Conservation (phyloP, 352 stramenopile species). For the Thalassiosira exigua region DNA sequence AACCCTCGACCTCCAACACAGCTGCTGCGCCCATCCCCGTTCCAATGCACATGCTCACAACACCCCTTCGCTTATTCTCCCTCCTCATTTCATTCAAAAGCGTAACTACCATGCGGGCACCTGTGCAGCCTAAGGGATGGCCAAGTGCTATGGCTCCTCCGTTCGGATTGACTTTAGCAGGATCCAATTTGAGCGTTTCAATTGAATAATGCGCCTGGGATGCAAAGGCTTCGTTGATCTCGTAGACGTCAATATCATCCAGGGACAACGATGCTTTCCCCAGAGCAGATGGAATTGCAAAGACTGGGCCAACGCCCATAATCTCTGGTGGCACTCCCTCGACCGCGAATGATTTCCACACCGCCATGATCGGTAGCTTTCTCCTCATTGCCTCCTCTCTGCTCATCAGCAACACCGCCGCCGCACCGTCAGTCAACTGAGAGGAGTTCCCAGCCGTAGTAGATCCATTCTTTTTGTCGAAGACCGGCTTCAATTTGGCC, state of each 20-base stretch:
- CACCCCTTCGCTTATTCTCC: conserved; percentile 70
- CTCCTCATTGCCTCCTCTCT: conserved; percentile 69
- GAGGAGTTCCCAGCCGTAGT: conserved; percentile 86
- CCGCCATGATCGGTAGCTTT: conserved; percentile 74
- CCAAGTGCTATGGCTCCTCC: conserved; percentile 87
- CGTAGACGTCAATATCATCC: conserved; percentile 86
- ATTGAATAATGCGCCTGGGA: conserved; percentile 82
- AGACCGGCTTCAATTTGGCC: conserved; percentile 64
- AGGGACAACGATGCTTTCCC: conserved; percentile 59
- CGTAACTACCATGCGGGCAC: conserved; percentile 89
- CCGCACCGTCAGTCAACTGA: conserved; percentile 86
- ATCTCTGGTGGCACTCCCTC: conserved; percentile 82
- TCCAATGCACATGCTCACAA: conserved; percentile 95
- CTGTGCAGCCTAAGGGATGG: conserved; percentile 86
- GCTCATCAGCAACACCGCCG: conserved; percentile 85
- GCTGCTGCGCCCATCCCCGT: conserved; percentile 93
- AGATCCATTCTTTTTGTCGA: conserved; percentile 70
- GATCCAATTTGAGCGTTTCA: conserved; percentile 75
- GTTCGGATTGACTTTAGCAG: conserved; percentile 86
- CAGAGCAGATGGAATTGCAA: conserved; percentile 83
- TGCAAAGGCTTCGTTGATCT: conserved; percentile 90
- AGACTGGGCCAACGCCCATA: conserved; percentile 87
- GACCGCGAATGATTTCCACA: conserved; percentile 76
- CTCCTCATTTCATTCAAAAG: conserved; percentile 91
- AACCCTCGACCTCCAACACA: conserved; percentile 88